Percentiles rank a stretch among this genome's conserved stretches.
Conservation (phyloP, 176 grass and related monocot species). For the Aegilops umbellulata region DNA sequence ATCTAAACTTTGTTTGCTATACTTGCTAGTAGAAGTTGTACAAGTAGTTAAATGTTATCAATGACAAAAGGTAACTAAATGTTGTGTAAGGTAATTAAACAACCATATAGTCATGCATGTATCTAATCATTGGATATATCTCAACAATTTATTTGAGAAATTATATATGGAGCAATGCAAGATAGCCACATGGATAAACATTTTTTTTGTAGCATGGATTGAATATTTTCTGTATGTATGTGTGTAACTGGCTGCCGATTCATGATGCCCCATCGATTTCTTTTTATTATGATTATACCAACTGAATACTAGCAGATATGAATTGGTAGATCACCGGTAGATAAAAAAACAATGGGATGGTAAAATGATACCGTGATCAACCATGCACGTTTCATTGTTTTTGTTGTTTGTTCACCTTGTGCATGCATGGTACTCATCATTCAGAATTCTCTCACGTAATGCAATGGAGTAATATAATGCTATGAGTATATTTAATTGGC, state of each 20-base stretch:
- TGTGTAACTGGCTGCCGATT: neutral
- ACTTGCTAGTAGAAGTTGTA: neutral
- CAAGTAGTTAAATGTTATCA: neutral
- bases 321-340: neutral
- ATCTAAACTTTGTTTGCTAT: neutral
- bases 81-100: neutral
- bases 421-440: neutral
- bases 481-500: neutral
- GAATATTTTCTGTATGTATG: too few species aligned
- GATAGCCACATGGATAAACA: neutral
- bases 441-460: conserved; percentile 10
- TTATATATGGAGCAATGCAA: neutral
- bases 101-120: too few species aligned
- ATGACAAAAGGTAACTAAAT: neutral
- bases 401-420: neutral
- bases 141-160: neutral
- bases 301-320: neutral
- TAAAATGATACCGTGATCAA: neutral
- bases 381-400: neutral
- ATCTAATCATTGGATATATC: too few species aligned
- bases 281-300: neutral
- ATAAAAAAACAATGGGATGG: neutral
- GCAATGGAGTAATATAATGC: neutral
- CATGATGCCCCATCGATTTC: neutral
- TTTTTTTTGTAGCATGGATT: too few species aligned